These are phyloP conservation scores for Apophysomyces sp. DNA, from an alignment of 371 early-diverging fungal genomes.

Conservation along the genomic window DNA sequence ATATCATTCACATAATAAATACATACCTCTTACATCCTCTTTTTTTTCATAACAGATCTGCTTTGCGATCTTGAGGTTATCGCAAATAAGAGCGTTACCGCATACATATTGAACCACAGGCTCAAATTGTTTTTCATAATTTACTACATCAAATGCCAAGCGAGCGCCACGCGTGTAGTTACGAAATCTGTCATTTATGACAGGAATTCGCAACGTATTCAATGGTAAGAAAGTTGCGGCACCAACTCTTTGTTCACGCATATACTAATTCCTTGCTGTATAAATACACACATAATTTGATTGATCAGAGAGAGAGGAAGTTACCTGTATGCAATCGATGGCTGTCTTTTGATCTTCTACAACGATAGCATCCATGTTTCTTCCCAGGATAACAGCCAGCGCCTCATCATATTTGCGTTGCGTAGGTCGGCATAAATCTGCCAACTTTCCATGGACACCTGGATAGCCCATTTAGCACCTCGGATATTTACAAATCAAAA, in stretches of 20 bases:
- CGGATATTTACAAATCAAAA: background rate
- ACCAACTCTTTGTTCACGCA: conserved; percentile 93
- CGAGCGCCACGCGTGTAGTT: conserved; percentile 74
- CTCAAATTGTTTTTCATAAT: conserved; percentile 79
- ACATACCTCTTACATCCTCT: conserved; percentile 78
- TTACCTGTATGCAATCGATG: conserved; percentile 74
- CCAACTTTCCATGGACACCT: conserved; percentile 91
- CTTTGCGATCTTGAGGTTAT: conserved; percentile 82
- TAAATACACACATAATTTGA: background rate
- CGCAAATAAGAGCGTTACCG: conserved; percentile 88
- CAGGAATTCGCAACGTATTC: conserved; percentile 71
- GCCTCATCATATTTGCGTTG: conserved; percentile 93
- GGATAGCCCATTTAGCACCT: too few species aligned
- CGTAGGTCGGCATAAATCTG: conserved; percentile 90
- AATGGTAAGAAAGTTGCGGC: conserved; percentile 95
- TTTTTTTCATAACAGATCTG: conserved; percentile 79
- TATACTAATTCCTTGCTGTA: conserved; percentile 45
- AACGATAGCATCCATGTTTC: conserved; percentile 79
- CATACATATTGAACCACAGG: conserved; percentile 87
- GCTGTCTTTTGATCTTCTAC: conserved; percentile 79
- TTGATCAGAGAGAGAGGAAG: background rate
- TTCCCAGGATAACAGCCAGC: conserved; percentile 75
- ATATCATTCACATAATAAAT: background rate
- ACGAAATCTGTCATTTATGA: conserved; percentile 82
- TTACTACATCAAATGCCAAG: conserved; percentile 86